phyloP scores from a whole-genome alignment of 352 stramenopile species.

The Globisporangium sylvaticum region DNA sequence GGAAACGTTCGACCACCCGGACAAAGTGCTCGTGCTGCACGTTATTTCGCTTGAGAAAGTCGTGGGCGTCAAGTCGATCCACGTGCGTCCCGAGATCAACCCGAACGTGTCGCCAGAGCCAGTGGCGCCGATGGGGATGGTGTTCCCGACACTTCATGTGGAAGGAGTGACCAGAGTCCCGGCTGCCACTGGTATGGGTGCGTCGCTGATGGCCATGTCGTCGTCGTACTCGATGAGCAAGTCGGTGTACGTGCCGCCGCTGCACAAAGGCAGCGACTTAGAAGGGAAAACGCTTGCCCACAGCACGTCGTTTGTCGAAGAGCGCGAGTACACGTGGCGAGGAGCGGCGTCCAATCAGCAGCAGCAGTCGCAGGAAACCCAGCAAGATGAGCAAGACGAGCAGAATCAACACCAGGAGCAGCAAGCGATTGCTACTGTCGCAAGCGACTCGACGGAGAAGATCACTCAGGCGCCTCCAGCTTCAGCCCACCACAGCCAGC shows the following conservation, averaged over 20 bases:
- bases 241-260: constrained; percentile 53
- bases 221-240: constrained; percentile 43
- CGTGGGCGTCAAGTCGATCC: constrained; percentile 44
- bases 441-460: not conserved
- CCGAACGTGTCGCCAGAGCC: constrained; percentile 81
- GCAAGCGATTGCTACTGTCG: not conserved
- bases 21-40: constrained; percentile 67
- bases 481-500: not conserved
- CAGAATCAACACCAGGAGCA: not conserved
- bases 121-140: constrained; percentile 52
- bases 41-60: constrained; percentile 67
- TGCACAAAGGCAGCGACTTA: constrained; percentile 31
- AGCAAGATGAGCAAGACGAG: constrained; percentile 4
- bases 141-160: constrained; percentile 68
- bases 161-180: constrained; percentile 39
- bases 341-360: not conserved
- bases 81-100: constrained; percentile 74
- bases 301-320: constrained; percentile 41
- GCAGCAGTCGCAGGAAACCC: not conserved
- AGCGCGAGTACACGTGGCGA: constrained; percentile 46
- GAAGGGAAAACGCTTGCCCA: constrained; percentile 35
- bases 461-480: not conserved
- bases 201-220: constrained; percentile 27
- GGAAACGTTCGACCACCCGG: constrained; percentile 60
- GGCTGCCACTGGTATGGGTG: constrained; percentile 14